Evolutionary conservation across 257 asterid species (phyloP), one percentile per base, ranked within the genome.

Genomic region (Echium plantagineum): DNA sequence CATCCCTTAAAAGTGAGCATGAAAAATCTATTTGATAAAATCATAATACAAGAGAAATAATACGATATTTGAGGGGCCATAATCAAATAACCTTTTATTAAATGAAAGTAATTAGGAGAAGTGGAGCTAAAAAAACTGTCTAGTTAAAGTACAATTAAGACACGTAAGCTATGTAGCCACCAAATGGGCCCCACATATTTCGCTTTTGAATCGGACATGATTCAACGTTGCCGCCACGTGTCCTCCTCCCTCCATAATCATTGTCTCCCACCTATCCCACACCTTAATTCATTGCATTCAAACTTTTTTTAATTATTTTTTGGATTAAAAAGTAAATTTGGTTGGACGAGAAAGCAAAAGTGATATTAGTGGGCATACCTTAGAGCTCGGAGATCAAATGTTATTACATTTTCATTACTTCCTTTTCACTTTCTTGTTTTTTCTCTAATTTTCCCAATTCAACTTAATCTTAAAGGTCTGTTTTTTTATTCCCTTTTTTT

Each of bases 131-230:
- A 24, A 24, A 24, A 28, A 28, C 7, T 28, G 32, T 28, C 5
- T 28, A 28, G 32, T 28, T 28, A 28, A 6, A 6, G 32, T 28
- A 6, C 32, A 28, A 24, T 31, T 15, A 60, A 35, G 53, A 60
- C 26, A 13, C 7, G 53, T 35, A 21, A 21, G 35, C 28, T 13
- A 49, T 38, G 21, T 21, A 2, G 18, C 31, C 57, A 57, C 18
- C 22, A 48, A 24, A 12, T 35, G 13, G 46, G 16, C n/a, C 60
- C 24, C 55, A 26, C 19, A 26, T 48, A 42, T 15, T 20, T 57
- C 15, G 57, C 70, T 49, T 57, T 66, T 12, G 70, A 66, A 66
- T 53, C 64, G 64, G 70, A 58, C 59, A 31, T 58, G 24, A 65
- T 12, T 30, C 21, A 19, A 9, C 20, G 48, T 6, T 57, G 16